Evolutionary conservation across 345 rosid genomes (phyloP).

Genomic region (Clausena lansium): DNA sequence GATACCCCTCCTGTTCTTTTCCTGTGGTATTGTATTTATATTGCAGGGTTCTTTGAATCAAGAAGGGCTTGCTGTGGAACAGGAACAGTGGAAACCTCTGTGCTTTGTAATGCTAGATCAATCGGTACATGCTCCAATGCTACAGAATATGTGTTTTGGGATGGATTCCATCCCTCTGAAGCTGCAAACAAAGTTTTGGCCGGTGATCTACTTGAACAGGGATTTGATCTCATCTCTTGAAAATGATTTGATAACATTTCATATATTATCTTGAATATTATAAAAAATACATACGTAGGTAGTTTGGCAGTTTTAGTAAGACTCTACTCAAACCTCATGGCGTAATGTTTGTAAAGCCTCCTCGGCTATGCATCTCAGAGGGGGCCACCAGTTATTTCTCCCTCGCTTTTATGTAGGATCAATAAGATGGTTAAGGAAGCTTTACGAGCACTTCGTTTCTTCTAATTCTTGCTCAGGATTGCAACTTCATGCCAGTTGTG

Average conservation of each 20-base stretch:
- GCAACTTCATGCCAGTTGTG: neutral
- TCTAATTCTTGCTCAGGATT: neutral
- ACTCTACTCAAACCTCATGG: no score
- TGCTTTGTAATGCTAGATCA: constrained; percentile 70
- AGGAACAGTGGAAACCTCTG: constrained; percentile 74
- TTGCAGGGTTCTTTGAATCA: constrained; percentile 77
- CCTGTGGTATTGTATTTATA: neutral
- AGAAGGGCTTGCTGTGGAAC: constrained; percentile 92
- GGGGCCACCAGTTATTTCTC: constrained; percentile 3
- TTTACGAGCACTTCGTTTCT: neutral
- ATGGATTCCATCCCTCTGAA: constrained; percentile 94
- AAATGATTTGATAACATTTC: neutral
- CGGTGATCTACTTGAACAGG: neutral
- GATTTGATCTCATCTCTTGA: constrained; percentile 5
- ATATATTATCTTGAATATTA: neutral
- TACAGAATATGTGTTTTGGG: constrained; percentile 84
- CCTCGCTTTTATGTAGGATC: neutral
- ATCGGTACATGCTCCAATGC: constrained; percentile 80
- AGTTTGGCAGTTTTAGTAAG: neutral
- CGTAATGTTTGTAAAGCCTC: neutral
- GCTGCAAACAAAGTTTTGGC: constrained; percentile 54
- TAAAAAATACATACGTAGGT: neutral
- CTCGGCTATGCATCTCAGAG: neutral
- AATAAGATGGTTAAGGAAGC: constrained; percentile 10
- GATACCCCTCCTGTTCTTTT: neutral